These are phyloP conservation scores for Hyaloperonospora brassicae DNA, from an alignment of 352 stramenopile genomes.

Conservation along the genomic window DNA sequence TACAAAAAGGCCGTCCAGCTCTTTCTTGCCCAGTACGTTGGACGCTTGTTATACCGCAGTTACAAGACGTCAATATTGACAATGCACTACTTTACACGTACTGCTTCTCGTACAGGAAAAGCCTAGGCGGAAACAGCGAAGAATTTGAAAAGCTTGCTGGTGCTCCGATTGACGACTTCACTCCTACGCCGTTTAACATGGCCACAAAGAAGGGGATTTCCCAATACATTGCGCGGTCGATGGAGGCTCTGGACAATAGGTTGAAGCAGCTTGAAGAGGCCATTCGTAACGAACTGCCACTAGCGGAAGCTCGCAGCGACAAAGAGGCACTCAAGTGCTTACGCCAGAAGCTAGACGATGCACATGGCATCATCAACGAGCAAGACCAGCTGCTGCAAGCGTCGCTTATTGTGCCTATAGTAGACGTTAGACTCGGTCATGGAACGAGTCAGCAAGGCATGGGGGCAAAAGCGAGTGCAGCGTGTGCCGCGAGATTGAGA, in stretches of 20 bases:
- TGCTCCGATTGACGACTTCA: conserved; percentile 58
- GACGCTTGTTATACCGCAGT: not conserved
- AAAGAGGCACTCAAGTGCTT: conserved; percentile 46
- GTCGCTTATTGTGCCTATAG: conserved; percentile 25
- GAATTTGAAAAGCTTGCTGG: conserved; percentile 44
- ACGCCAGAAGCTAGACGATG: conserved; percentile 57
- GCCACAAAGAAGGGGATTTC: conserved; percentile 52
- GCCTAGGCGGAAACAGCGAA: conserved; percentile 31
- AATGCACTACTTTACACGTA: not conserved
- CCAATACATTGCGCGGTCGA: conserved; percentile 40
- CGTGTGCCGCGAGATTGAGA: not conserved
- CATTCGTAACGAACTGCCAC: conserved; percentile 40
- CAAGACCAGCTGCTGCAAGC: conserved; percentile 70
- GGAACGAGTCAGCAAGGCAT: conserved; percentile 7
- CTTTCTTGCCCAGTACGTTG: conserved; percentile 61
- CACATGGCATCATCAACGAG: conserved; percentile 51
- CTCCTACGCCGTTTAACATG: conserved; percentile 53
- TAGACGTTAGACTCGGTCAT: conserved; percentile 4
- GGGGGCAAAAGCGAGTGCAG: conserved; percentile 5
- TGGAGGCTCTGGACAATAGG: conserved; percentile 39
- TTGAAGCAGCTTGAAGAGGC: conserved; percentile 49
- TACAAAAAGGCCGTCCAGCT: conserved; percentile 68
- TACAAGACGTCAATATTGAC: not conserved
- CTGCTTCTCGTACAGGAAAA: conserved; percentile 28
- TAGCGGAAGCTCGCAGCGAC: conserved; percentile 20